Evolutionary conservation across 106 monocot genomes (phyloP), one percentile per base, ranked within the genome.

Genomic region (Dendrobium officinale): DNA sequence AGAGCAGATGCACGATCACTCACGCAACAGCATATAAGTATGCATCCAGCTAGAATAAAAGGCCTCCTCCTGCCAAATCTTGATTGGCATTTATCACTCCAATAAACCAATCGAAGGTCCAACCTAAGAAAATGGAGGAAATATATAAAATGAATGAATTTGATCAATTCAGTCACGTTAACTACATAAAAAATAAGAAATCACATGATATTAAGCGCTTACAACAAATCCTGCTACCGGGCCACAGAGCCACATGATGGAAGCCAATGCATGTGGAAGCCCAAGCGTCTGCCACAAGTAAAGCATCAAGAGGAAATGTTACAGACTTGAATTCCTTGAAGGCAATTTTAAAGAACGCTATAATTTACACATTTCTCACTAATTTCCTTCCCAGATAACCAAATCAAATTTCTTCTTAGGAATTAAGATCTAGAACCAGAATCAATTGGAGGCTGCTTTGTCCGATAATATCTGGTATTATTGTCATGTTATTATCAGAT

Each of bases 21-120:
- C 49, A 96, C 95, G 86, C 92, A 86, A 49, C 75, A 24, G 78
- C 88, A 88, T 11, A 96, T 96, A 37, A 96, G 43, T 0, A 90
- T 3, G 75, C 91, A 91, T 41, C 95, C 95, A 10, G 78, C 40
- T 20, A 96, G 79, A 77, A 96, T 91, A 85, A 91, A 96, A 17
- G 95, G 95, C 19, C 95, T 80, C 49, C 95, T 84, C 78, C 93
- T 88, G 70, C 95, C 95, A 42, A 88, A 84, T 26, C 77, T 83
- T 45, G 89, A 93, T 42, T 31, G 79, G 42, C 93, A 89, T 81
- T 86, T 86, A 75, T 96, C 95, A 80, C 95, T 96, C 86, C 86
- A 93, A 29, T 85, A 83, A 83, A 9, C 95, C 95, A 67, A 96
- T 89, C 31, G 82, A 86, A 44, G 95, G 95, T 83, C 93, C 93